Percentiles rank a stretch among this genome's conserved stretches.
These are phyloP conservation scores for Sedum album DNA, from an alignment of 164 flowering plant species.

Conservation along the genomic window DNA sequence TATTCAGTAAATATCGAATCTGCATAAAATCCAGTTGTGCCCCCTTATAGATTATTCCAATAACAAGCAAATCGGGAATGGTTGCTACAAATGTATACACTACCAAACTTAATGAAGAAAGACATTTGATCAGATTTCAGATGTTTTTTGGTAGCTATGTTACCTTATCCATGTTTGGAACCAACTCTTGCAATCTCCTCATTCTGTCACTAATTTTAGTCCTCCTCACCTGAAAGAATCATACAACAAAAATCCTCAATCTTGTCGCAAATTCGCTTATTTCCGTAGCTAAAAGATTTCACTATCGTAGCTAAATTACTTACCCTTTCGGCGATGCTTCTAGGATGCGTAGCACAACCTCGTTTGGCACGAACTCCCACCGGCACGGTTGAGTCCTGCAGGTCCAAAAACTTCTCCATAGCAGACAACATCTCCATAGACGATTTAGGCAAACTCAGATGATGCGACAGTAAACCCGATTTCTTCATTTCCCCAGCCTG, in stretches of 20 bases:
- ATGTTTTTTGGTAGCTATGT: background rate
- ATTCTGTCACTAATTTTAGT: constrained; percentile 86
- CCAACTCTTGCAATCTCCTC: constrained; percentile 93
- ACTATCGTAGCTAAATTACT: background rate
- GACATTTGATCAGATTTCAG: background rate
- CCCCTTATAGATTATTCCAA: background rate
- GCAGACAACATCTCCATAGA: background rate
- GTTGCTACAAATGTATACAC: background rate
- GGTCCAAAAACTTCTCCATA: background rate
- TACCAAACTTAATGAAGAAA: background rate
- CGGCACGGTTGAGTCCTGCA: background rate
- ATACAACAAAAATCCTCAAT: background rate
- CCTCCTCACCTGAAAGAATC: constrained; percentile 66
- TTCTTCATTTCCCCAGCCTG: background rate
- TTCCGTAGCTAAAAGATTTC: background rate
- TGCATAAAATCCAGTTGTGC: background rate
- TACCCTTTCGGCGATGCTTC: background rate
- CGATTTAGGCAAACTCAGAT: background rate
- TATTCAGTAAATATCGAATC: background rate
- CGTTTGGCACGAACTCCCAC: background rate
- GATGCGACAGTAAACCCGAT: background rate
- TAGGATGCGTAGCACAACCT: background rate
- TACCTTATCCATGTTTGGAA: constrained; percentile 98
- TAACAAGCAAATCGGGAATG: background rate
- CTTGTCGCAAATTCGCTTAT: background rate